A percentile compares a stretch with the other conserved stretches of the same genome.
Conservation (phyloP, 176 grass and related monocot species). For the Eleusine indica region DNA sequence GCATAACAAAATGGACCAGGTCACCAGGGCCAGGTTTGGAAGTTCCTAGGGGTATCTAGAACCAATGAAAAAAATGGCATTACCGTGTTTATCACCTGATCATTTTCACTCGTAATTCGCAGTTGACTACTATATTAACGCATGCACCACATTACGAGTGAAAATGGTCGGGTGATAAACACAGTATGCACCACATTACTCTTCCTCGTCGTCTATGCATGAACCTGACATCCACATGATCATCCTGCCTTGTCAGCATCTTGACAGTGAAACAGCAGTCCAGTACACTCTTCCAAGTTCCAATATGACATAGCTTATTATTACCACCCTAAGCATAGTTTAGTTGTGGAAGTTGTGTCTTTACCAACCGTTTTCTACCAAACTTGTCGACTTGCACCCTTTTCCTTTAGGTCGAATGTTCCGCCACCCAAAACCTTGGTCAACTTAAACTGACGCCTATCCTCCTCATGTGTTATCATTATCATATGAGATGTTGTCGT, state of each 20-base stretch:
- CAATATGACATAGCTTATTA: background rate
- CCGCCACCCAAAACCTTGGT: background rate
- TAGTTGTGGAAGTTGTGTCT: too few species aligned
- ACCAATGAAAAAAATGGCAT: background rate
- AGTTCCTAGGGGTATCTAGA: background rate
- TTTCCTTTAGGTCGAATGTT: background rate
- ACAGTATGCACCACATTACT: too few species aligned
- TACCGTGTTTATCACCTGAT: background rate
- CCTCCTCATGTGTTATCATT: too few species aligned
- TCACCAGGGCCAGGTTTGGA: background rate
- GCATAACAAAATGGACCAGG: too few species aligned
- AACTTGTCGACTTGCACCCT: background rate
- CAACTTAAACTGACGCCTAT: too few species aligned
- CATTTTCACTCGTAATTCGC: background rate
- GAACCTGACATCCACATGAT: background rate
- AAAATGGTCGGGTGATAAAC: too few species aligned
- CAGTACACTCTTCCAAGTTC: background rate
- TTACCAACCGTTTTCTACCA: background rate
- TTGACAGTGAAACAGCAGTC: background rate
- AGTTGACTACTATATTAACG: background rate
- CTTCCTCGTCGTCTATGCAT: too few species aligned
- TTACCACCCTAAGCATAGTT: background rate
- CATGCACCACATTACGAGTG: background rate
- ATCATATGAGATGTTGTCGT: background rate
- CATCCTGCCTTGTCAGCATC: background rate